Conservation (phyloP, 148 eudicot genomes). For the Limonium bicolor region DNA sequence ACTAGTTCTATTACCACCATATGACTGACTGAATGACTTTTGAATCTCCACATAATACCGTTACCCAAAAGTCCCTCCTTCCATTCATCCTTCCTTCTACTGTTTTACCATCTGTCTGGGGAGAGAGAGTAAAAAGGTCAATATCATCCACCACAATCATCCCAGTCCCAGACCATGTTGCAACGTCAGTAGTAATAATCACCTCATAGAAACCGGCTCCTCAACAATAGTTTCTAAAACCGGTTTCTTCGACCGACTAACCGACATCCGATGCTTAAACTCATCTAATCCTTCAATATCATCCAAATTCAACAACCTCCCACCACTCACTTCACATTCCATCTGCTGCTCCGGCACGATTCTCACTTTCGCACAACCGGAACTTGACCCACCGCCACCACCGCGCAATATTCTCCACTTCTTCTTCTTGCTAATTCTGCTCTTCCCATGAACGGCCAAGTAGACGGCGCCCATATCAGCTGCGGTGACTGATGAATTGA, state of each 20-base stretch:
- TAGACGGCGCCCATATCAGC: slow-evolving; percentile 62
- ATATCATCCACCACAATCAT: too few species aligned
- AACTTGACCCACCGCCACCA: slow-evolving; percentile 3
- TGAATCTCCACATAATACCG: too few species aligned
- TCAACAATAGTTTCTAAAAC: slow-evolving; percentile 75
- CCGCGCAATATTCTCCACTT: too few species aligned
- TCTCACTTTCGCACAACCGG: slow-evolving; percentile 18
- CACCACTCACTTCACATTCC: slow-evolving; percentile 4
- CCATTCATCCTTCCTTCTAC: too few species aligned
- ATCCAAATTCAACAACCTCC: slow-evolving; percentile 32
- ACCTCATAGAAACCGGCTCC: slow-evolving; percentile 43
- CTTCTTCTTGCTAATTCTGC: too few species aligned
- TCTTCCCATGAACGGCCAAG: slow-evolving; percentile 33
- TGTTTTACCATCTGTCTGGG: too few species aligned
- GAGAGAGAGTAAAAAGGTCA: too few species aligned
- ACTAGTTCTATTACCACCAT: too few species aligned
- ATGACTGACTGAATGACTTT: too few species aligned
- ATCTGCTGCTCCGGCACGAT: slow-evolving; percentile 34
- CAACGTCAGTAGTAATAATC: too few species aligned
- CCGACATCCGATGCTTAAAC: slow-evolving; percentile 32
- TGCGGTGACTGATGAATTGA: slow-evolving; percentile 40
- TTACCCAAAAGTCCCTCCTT: too few species aligned
- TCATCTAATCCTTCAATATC: slow-evolving; percentile 43
- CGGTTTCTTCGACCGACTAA: slow-evolving; percentile 79
- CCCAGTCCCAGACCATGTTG: too few species aligned